Conservation (phyloP, 352 stramenopile species). For the Blastocystis sp. region DNA sequence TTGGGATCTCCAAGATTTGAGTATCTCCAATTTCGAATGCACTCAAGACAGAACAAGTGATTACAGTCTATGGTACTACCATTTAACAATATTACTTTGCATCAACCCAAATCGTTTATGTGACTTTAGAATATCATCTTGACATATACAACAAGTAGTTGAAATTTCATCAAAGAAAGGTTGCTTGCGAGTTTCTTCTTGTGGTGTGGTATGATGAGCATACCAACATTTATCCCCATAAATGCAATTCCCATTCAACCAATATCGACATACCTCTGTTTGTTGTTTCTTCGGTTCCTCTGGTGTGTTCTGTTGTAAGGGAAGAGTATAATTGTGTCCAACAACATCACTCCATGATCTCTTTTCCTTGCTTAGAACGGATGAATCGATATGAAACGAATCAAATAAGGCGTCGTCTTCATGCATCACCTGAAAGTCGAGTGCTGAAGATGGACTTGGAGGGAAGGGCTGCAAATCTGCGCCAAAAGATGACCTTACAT, state of each 20-base stretch:
- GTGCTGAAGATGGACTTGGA: neutral
- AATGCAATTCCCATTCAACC: conserved; percentile 61
- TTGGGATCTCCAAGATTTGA: conserved; percentile 58
- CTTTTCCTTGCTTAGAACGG: neutral
- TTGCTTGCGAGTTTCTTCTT: conserved; percentile 3
- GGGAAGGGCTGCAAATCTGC: too few species aligned
- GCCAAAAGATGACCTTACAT: too few species aligned
- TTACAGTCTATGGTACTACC: neutral
- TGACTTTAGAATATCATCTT: conserved; percentile 45
- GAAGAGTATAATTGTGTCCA: neutral
- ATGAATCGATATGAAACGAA: neutral
- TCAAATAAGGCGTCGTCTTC: conserved; percentile 27
- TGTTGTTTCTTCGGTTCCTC: neutral
- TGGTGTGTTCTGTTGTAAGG: neutral
- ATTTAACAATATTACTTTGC: neutral
- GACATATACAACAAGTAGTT: conserved; percentile 57
- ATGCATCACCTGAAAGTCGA: conserved; percentile 1
- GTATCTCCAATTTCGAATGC: conserved; percentile 56
- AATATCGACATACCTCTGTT: conserved; percentile 50
- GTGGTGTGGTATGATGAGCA: neutral
- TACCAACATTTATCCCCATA: conserved; percentile 59
- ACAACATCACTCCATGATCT: conserved; percentile 4
- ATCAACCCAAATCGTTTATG: conserved; percentile 54
- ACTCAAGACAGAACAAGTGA: conserved; percentile 60
- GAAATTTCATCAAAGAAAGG: neutral